phyloP scores from a whole-genome alignment of 495 filamentous ascomycete species.

The Hypoxylon fuscum region DNA sequence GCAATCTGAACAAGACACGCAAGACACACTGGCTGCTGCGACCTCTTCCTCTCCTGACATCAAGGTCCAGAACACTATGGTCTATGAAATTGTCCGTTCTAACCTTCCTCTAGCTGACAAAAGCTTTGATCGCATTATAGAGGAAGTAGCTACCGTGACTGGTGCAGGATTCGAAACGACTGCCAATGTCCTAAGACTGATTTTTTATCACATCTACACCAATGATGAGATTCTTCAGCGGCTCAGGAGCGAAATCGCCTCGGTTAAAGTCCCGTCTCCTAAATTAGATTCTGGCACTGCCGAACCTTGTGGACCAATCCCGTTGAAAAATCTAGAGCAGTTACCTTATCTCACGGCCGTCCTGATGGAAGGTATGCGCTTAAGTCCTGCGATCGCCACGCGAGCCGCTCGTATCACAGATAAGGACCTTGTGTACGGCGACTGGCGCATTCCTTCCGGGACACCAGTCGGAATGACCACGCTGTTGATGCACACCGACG shows the following conservation, averaged over 20 bases:
- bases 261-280: no score
- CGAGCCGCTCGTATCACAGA: slow-evolving; percentile 49
- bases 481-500: slow-evolving; percentile 44
- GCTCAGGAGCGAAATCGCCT: slow-evolving; percentile 29
- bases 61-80: slow-evolving; percentile 29
- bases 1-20: slow-evolving; percentile 5
- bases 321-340: slow-evolving; percentile 33
- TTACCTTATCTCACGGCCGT: slow-evolving; percentile 41
- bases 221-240: slow-evolving; percentile 29
- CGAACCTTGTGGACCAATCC: not conserved
- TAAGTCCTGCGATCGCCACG: slow-evolving; percentile 43
- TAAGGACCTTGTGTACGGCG: slow-evolving; percentile 38
- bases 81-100: slow-evolving; percentile 40
- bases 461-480: slow-evolving; percentile 46
- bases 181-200: slow-evolving; percentile 33
- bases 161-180: slow-evolving; percentile 44
- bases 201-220: slow-evolving; percentile 38
- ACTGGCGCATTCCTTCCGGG: slow-evolving; percentile 58
- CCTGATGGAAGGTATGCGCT: slow-evolving; percentile 47
- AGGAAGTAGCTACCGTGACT: slow-evolving; percentile 38
- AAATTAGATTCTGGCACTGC: no score
- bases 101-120: slow-evolving; percentile 41
- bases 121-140: slow-evolving; percentile 29
- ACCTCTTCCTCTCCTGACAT: slow-evolving; percentile 20
- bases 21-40: not conserved